Evolutionary conservation across 306 rosid species (phyloP).

Genomic region (Citrullus mucosospermus): DNA sequence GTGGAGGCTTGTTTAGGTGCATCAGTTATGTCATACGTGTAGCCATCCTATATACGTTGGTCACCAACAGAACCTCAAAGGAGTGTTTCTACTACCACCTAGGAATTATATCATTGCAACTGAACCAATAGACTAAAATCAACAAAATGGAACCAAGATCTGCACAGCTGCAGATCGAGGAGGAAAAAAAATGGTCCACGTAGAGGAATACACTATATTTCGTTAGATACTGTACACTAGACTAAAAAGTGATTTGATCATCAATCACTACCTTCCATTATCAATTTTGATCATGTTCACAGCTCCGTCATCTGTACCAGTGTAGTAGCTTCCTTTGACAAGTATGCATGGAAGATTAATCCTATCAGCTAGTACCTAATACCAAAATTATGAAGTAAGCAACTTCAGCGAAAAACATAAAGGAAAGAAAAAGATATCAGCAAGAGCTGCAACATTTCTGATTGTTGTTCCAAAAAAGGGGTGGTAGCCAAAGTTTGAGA

Average conservation of each 20-base stretch:
- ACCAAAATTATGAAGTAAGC: conserved; percentile 21
- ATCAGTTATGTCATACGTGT: background rate
- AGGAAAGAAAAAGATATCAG: conserved; percentile 1
- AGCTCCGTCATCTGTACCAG: conserved; percentile 97
- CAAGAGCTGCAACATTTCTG: background rate
- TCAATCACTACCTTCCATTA: conserved; percentile 57
- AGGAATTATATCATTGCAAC: background rate
- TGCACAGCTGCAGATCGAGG: background rate
- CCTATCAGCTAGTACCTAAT: conserved; percentile 91
- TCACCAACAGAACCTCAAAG: background rate
- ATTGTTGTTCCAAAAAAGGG: background rate
- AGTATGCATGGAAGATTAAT: conserved; percentile 90
- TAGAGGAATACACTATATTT: conserved; percentile 8
- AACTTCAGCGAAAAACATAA: conserved; percentile 7
- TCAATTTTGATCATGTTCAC: conserved; percentile 84
- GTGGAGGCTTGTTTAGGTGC: background rate
- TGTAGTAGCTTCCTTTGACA: conserved; percentile 98
- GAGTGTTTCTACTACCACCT: background rate
- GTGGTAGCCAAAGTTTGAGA: conserved; percentile 2
- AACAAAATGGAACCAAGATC: background rate
- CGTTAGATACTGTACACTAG: background rate
- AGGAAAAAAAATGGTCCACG: background rate
- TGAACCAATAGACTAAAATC: background rate
- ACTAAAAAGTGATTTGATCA: background rate
- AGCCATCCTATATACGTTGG: background rate